Percentiles rank a stretch among this genome's conserved stretches.
These are phyloP conservation scores for Aspergillus sclerotiicarbonarius DNA, from an alignment of 495 filamentous ascomycete genomes.

Conservation along the genomic window DNA sequence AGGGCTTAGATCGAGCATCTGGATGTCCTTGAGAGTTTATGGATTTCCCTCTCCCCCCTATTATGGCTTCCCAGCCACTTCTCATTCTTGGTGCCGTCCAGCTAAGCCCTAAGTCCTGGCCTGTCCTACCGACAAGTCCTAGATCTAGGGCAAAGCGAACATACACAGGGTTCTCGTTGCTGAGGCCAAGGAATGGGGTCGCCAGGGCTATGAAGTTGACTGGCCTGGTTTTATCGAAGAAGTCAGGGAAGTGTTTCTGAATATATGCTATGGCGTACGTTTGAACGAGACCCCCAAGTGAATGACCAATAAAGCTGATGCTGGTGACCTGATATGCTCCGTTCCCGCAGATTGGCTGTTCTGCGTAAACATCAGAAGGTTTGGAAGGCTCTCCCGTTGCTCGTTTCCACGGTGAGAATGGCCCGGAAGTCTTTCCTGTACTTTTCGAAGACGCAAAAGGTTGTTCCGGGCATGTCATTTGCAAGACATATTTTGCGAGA, in stretches of 20 bases:
- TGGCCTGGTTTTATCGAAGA: slow-evolving; percentile 83
- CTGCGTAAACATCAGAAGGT: slow-evolving; percentile 10
- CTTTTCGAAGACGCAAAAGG: slow-evolving; percentile 72
- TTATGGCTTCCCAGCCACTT: slow-evolving; percentile 84
- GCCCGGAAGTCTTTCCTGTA: slow-evolving; percentile 35
- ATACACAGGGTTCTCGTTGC: slow-evolving; percentile 96
- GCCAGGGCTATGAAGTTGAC: slow-evolving; percentile 94
- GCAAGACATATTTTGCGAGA: slow-evolving; percentile 83
- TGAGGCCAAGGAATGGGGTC: slow-evolving; percentile 86
- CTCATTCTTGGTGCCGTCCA: slow-evolving; percentile 86
- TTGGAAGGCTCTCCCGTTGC: slow-evolving; percentile 9
- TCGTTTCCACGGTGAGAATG: slow-evolving; percentile 30
- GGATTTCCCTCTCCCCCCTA: slow-evolving; percentile 70
- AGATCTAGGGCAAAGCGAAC: slow-evolving; percentile 96
- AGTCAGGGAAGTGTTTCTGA: slow-evolving; percentile 88
- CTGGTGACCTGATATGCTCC: slow-evolving; percentile 83
- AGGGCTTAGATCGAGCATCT: slow-evolving; percentile 79
- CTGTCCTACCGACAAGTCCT: slow-evolving; percentile 89
- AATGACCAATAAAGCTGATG: slow-evolving; percentile 95
- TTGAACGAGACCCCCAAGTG: slow-evolving; percentile 86
- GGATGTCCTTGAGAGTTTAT: slow-evolving; percentile 61
- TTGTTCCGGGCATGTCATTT: slow-evolving; percentile 90
- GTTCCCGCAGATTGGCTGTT: slow-evolving; percentile 30
- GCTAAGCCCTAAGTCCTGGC: slow-evolving; percentile 89
- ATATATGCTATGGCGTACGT: slow-evolving; percentile 98